Percentiles rank a stretch among this genome's conserved stretches.
Conservation (phyloP, 2,329 filamentous ascomycete genomes). For the Mariannaea elegans region DNA sequence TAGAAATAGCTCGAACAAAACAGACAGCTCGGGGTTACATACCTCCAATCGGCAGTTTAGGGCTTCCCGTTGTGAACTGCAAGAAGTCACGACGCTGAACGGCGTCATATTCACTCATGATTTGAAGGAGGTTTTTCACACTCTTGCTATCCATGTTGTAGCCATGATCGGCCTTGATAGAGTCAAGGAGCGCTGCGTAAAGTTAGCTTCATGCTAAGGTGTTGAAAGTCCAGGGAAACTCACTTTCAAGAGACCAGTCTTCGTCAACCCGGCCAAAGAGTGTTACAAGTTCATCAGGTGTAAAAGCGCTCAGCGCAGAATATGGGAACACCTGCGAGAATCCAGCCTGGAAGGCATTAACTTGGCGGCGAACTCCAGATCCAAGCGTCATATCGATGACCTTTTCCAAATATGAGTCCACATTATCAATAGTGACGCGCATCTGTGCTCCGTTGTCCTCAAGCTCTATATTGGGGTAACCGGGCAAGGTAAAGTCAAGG, state of each 20-base stretch:
- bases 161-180: constrained; percentile 97
- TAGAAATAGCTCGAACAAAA: constrained; percentile 36
- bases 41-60: constrained; percentile 98
- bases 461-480: constrained; percentile 87
- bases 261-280: constrained; percentile 93
- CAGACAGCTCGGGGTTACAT: constrained; percentile 48
- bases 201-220: constrained; percentile 21
- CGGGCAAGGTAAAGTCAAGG: constrained; percentile 93
- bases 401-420: constrained; percentile 86
- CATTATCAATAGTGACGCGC: constrained; percentile 86
- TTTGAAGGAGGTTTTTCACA: constrained; percentile 90
- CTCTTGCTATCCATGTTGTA: constrained; percentile 99
- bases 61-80: constrained; percentile 97
- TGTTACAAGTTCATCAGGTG: constrained; percentile 92
- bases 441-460: constrained; percentile 77
- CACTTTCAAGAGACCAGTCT: constrained; percentile 97
- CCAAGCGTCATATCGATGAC: constrained; percentile 93
- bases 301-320: constrained; percentile 90
- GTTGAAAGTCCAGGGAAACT: constrained; percentile 48
- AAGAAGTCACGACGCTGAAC: constrained; percentile 89
- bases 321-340: constrained; percentile 98
- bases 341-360: constrained; percentile 88
- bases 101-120: constrained; percentile 86
- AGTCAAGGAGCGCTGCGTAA: constrained; percentile 87
- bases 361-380: constrained; percentile 85